phyloP scores from a whole-genome alignment of 805 yeast genomes.

The Scheffersomyces ergatensis region DNA sequence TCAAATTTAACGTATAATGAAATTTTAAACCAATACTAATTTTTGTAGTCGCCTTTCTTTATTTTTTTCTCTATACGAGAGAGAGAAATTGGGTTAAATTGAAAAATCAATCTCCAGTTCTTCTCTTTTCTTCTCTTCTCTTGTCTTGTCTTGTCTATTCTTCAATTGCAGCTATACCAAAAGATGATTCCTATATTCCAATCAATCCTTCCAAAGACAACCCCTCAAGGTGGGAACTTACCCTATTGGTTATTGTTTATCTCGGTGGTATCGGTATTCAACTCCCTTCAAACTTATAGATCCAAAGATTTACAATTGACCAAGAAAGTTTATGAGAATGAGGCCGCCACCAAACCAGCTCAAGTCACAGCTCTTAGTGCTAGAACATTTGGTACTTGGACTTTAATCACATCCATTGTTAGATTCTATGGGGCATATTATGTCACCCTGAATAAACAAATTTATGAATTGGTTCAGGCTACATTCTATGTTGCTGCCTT shows the following conservation, averaged over 20 bases:
- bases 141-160: too few relatives aligned
- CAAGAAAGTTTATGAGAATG: slow-evolving; percentile 69
- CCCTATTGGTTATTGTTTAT: slow-evolving; percentile 45
- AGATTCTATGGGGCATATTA: slow-evolving; percentile 86
- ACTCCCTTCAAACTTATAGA: slow-evolving; percentile 81
- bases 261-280: slow-evolving; percentile 88
- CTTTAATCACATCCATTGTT: slow-evolving; percentile 78
- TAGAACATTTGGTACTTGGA: slow-evolving; percentile 99
- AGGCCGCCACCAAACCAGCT: slow-evolving; percentile 22
- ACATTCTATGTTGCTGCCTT: slow-evolving; percentile 78
- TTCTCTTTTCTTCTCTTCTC: too few relatives aligned
- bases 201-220: slow-evolving; percentile 13
- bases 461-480: slow-evolving; percentile 75
- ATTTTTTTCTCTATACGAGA: too few relatives aligned
- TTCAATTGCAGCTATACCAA: too few relatives aligned
- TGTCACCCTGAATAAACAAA: slow-evolving; percentile 61
- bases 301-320: slow-evolving; percentile 69
- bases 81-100: too few relatives aligned
- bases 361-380: slow-evolving; percentile 63
- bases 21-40: too few relatives aligned
- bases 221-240: slow-evolving; percentile 26
- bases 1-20: too few relatives aligned
- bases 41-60: too few relatives aligned
- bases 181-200: slow-evolving; percentile 13
- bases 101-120: too few relatives aligned